Percentiles rank a stretch among this genome's conserved stretches.
Conservation (phyloP, 148 eudicot species). For the Oxyria digyna region DNA sequence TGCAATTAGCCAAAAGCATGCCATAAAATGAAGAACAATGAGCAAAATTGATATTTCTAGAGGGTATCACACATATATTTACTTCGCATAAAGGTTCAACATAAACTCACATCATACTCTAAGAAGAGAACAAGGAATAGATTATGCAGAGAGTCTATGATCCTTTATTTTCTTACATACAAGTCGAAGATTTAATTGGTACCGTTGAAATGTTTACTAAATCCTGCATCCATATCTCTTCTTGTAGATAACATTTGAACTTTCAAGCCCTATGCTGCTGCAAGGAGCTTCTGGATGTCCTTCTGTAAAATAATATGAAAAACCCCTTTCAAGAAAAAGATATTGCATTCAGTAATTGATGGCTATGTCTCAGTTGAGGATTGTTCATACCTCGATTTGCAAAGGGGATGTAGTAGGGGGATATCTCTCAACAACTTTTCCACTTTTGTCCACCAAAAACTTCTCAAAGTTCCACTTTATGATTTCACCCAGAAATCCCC, state of each 20-base stretch:
- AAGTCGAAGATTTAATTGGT: neutral
- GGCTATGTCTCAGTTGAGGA: neutral
- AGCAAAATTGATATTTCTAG: neutral
- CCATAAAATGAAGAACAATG: neutral
- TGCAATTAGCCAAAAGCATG: too few relatives aligned
- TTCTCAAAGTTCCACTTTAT: constrained; percentile 95
- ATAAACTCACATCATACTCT: neutral
- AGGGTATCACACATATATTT: neutral
- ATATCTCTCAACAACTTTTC: constrained; percentile 82
- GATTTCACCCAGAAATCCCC: constrained; percentile 80
- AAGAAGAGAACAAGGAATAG: neutral
- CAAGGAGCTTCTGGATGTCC: constrained; percentile 64
- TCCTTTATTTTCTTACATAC: neutral
- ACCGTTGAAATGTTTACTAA: neutral
- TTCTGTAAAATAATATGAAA: constrained; percentile 29
- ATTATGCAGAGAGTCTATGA: neutral
- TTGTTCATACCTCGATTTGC: constrained; percentile 62
- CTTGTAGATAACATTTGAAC: neutral
- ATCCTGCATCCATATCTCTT: neutral
- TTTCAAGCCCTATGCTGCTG: constrained; percentile 28
- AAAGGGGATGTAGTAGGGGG: constrained; percentile 87
- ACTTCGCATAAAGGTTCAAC: neutral
- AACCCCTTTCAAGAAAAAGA: neutral
- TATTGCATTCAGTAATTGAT: neutral
- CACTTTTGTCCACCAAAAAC: constrained; percentile 81